Conservation (phyloP, 2,329 filamentous ascomycete genomes). For the Sphaerostilbella broomeana region DNA sequence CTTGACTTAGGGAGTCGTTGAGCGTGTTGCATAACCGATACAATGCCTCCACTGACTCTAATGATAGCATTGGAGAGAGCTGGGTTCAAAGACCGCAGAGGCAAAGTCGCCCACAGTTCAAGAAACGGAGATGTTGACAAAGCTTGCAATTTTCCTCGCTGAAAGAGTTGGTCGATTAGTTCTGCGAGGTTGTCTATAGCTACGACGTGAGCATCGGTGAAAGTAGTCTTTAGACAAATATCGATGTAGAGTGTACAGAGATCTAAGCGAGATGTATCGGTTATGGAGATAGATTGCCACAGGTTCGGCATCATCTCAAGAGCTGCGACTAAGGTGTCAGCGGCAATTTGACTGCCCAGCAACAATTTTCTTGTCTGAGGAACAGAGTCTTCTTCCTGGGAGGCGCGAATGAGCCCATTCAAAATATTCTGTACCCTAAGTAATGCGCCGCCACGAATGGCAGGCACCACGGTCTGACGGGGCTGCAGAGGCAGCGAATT, state of each 20-base stretch:
- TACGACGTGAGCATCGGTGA: slow-evolving; percentile 40
- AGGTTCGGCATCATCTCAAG: slow-evolving; percentile 28
- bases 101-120: slow-evolving; percentile 35
- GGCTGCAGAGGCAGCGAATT: slow-evolving; percentile 16
- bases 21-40: slow-evolving; percentile 28
- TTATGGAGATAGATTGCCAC: slow-evolving; percentile 23
- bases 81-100: slow-evolving; percentile 37
- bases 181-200: slow-evolving; percentile 42
- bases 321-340: slow-evolving; percentile 31
- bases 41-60: slow-evolving; percentile 39
- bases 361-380: slow-evolving; percentile 23
- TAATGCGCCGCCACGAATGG: slow-evolving; percentile 29
- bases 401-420: slow-evolving; percentile 31
- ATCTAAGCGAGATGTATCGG: slow-evolving; percentile 21
- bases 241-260: slow-evolving; percentile 40
- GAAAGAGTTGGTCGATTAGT: slow-evolving; percentile 37
- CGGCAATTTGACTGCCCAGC: slow-evolving; percentile 22
- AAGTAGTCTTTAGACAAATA: slow-evolving; percentile 31
- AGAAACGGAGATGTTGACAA: slow-evolving; percentile 31
- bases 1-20: slow-evolving; percentile 13
- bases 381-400: slow-evolving; percentile 18
- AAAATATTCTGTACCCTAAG: slow-evolving; percentile 33
- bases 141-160: slow-evolving; percentile 17
- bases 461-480: slow-evolving; percentile 17
- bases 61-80: slow-evolving; percentile 44